phyloP scores from a whole-genome alignment of 2,329 filamentous ascomycete genomes.

The Trichoderma sp. region DNA sequence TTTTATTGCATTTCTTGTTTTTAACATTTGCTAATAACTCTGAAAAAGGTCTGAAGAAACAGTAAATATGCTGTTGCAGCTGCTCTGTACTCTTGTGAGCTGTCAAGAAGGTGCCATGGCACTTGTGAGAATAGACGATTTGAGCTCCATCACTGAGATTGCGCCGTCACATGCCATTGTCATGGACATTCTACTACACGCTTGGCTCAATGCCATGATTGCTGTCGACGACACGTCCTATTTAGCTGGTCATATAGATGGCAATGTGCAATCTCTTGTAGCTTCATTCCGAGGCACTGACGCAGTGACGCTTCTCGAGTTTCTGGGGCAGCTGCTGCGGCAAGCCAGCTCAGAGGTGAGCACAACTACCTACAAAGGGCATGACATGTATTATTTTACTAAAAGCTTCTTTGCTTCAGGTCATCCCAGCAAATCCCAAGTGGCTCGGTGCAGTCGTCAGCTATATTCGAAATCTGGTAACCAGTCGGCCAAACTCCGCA shows the following conservation, averaged over 20 bases:
- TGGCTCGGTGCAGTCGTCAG: conserved; percentile 55
- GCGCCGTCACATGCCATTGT: conserved; percentile 56
- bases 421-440: conserved; percentile 50
- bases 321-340: conserved; percentile 55
- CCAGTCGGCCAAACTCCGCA: conserved; percentile 55
- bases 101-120: conserved; percentile 51
- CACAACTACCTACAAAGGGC: background rate
- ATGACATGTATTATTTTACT: background rate
- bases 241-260: conserved; percentile 47
- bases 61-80: conserved; percentile 55
- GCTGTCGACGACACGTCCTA: conserved; percentile 34
- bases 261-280: conserved; percentile 50
- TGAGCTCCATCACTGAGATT: conserved; percentile 58
- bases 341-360: conserved; percentile 52
- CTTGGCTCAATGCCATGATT: conserved; percentile 56
- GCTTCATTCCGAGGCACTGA: conserved; percentile 61
- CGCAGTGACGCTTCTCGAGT: conserved; percentile 59
- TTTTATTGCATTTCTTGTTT: background rate
- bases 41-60: conserved; percentile 53
- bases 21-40: background rate
- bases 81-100: conserved; percentile 58
- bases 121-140: conserved; percentile 53
- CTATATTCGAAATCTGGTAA: conserved; percentile 56
- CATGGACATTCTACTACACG: conserved; percentile 57
- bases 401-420: conserved; percentile 38